Percentiles rank a stretch among this genome's conserved stretches.
Conservation (phyloP, 345 rosid species). For the Acer saccharum region DNA sequence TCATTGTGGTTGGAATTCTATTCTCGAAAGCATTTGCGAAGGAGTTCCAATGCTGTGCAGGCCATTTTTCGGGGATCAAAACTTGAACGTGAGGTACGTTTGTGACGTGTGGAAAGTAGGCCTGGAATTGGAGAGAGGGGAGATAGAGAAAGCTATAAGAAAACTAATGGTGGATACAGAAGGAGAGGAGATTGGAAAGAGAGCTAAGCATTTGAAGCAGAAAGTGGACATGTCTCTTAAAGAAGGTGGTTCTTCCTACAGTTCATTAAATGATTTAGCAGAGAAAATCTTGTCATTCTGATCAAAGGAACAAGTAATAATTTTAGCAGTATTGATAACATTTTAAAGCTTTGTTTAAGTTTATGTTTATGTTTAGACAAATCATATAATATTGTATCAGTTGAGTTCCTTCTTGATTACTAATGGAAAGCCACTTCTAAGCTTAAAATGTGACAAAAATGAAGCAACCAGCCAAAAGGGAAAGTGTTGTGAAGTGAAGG, state of each 20-base stretch:
- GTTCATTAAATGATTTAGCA: constrained; percentile 25
- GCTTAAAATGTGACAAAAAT: too few species aligned
- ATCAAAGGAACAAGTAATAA: too few species aligned
- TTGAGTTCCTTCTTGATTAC: too few species aligned
- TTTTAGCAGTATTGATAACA: too few species aligned
- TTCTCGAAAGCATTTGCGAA: constrained; percentile 10
- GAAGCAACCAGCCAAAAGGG: too few species aligned
- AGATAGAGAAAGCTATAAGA: constrained; percentile 24
- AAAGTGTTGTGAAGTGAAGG: too few species aligned
- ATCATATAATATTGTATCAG: too few species aligned
- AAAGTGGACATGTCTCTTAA: too few species aligned
- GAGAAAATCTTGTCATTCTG: constrained; percentile 14
- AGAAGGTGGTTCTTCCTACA: constrained; percentile 26
- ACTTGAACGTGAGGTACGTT: constrained; percentile 17
- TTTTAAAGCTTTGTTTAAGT: too few species aligned
- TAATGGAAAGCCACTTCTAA: too few species aligned
- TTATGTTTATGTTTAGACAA: too few species aligned
- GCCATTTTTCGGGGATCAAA: constrained; percentile 30
- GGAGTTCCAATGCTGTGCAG: constrained; percentile 26
- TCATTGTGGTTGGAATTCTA: constrained; percentile 38
- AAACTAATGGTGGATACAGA: constrained; percentile 21
- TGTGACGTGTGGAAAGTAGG: constrained; percentile 27
- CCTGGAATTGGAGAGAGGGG: constrained; percentile 13
- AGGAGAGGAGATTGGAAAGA: constrained; percentile 9
- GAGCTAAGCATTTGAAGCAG: neutral